Evolutionary conservation across 768 basidiomycete species (phyloP), one percentile per base, ranked within the genome.

Genomic region (Kondoa malvinella): DNA sequence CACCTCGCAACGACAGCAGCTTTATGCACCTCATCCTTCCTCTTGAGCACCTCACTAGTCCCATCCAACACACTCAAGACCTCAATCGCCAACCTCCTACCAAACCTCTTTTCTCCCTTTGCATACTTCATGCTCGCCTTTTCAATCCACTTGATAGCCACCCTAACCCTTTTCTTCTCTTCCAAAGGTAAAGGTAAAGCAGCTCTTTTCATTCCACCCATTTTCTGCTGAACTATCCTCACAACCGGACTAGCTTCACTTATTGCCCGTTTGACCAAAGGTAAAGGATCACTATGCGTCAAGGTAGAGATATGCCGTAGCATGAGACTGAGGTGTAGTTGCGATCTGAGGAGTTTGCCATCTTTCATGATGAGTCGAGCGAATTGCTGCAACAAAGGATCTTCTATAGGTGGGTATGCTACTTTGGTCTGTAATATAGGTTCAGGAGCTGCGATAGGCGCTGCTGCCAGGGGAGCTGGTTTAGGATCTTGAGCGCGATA

Each of bases 281-380:
- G 59, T 26, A 69, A 33, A 4, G 69, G 69, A 1, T 60, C 32
- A 3, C 15, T 25, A 25, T 56, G 34, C 12, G 69, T 68, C n/a
- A 59, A 57, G 14, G 29, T 3, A 2, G 60, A 65, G 14, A 69
- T 58, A 12, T 56, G 58, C 27, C 17, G 15, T 29, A 69, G 69
- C 27, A 69, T 33, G 31, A 57, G 27, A 8, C 56, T 17, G 31
- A 65, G 27, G 57, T 67, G 67, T 27, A 62, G 61, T 8, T 61
- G 65, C 3, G 69, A 56, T 3, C 16, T 62, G 26, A 57, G 26
- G 57, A 68, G 50, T 33, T 69, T 69, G 57, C 69, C 69, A 34
- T 69, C 67, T 40, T 57, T 66, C 69, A 69, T 69, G 56, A 69
- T 69, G 2, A 69, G 34, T 27, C 66, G 58, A 34, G 69, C 34